Evolutionary conservation across 2,329 filamentous ascomycete genomes (phyloP), one percentile per base, ranked within the genome.

Genomic region (Colletotrichum cereale): DNA sequence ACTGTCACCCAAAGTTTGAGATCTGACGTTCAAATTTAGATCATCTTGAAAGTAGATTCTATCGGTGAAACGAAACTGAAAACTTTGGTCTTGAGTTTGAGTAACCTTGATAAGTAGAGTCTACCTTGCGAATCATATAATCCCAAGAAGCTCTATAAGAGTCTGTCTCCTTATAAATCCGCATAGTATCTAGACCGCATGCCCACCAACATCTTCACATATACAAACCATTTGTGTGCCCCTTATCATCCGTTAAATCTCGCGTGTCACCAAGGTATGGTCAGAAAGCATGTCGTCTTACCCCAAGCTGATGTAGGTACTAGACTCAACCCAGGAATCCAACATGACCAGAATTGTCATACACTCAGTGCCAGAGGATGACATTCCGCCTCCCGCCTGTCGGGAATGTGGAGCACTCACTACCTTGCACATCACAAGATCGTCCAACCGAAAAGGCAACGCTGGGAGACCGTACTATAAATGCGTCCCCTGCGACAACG

Each of bases 401-500:
- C 42, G 16, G 24, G 1, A 6, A 10, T 62, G 29, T 31, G 3
- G 29, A 34, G 29, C 5, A 18, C 57, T 4, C 1, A 36, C 11
- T 18, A 26, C n/a, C 11, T 21, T 3, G 26, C 29, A 4, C 5
- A 21, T 62, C 38, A 36, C 42, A 14, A 14, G 42, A 1, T n/a
- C 18, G 11, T 55, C 34, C 14, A 64, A 64, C 48, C 47, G n/a
- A 6, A 55, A 64, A 31, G 61, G 48, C 5, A 64, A 64, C 21
- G 61, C 48, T 16, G 61, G 47, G n/a, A 55, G 50, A 44, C 56
- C 40, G 48, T 47, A 57, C 38, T 48, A 38, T 18, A 44, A 3
- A 57, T 47, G 60, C 21, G 0, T 3, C 31, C 8, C 8, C 21
- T 64, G 47, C 34, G 11, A 18, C 2, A 7, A 18, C 2, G 21